These are phyloP conservation scores for Leccinum fibrillosum DNA, from an alignment of 768 basidiomycete genomes.

Conservation along the genomic window DNA sequence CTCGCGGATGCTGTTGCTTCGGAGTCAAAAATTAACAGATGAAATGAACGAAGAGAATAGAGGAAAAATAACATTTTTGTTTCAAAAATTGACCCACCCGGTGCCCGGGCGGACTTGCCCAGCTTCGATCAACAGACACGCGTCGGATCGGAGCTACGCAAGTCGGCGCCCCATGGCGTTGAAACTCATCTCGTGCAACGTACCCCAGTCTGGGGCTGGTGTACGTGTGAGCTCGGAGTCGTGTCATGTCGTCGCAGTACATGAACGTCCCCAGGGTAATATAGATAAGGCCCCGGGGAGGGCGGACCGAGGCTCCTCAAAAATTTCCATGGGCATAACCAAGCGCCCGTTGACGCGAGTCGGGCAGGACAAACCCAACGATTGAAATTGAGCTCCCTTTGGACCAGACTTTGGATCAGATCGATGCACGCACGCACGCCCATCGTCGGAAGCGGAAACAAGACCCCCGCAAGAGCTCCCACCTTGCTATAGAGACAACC, in stretches of 20 bases:
- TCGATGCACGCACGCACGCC: background rate
- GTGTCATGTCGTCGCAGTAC: background rate
- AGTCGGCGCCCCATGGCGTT: background rate
- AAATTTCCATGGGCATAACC: background rate
- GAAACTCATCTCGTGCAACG: background rate
- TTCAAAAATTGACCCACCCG: background rate
- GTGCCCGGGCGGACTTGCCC: background rate
- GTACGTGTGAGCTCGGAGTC: background rate
- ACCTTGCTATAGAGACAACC: background rate
- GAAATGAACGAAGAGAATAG: background rate
- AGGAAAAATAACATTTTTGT: background rate
- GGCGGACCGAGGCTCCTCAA: background rate
- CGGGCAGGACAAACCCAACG: background rate
- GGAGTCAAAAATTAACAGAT: background rate
- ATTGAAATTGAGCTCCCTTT: slow-evolving; percentile 9
- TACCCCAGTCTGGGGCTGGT: background rate
- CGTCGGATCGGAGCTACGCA: background rate
- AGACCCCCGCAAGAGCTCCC: background rate
- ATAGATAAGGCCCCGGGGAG: background rate
- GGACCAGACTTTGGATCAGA: background rate
- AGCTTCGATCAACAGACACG: background rate
- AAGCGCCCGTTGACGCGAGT: background rate
- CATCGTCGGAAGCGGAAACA: background rate
- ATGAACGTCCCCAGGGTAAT: background rate
- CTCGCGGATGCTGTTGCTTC: background rate